Conservation (phyloP, 148 eudicot species). For the Pharnaceum exiguum region DNA sequence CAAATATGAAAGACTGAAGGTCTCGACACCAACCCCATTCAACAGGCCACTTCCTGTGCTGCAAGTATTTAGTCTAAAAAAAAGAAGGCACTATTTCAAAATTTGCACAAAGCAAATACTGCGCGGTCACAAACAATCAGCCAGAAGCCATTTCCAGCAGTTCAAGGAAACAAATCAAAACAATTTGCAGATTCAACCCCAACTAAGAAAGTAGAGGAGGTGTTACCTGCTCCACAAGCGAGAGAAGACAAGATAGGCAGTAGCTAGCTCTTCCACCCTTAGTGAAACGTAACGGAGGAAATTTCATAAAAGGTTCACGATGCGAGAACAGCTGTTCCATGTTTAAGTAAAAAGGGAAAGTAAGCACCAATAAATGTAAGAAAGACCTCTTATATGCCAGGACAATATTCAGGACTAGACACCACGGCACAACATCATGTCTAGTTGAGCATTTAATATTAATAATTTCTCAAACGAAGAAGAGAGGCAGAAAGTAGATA, state of each 20-base stretch:
- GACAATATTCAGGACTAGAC: too few relatives aligned
- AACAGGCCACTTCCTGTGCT: slow-evolving; percentile 81
- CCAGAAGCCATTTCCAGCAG: not conserved
- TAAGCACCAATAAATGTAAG: not conserved
- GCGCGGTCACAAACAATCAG: not conserved
- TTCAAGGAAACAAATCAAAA: not conserved
- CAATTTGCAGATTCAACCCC: not conserved
- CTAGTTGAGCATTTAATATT: too few relatives aligned
- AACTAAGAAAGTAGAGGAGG: not conserved
- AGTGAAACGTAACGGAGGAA: slow-evolving; percentile 44
- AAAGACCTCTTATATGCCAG: not conserved
- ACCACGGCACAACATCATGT: too few relatives aligned
- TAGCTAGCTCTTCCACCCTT: slow-evolving; percentile 67
- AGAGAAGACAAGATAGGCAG: slow-evolving; percentile 83
- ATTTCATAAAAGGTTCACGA: slow-evolving; percentile 57
- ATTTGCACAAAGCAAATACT: too few relatives aligned
- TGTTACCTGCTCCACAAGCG: slow-evolving; percentile 91
- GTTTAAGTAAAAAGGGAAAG: not conserved
- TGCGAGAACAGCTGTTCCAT: slow-evolving; percentile 59
- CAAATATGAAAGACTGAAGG: slow-evolving; percentile 92
- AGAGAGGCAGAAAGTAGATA: too few relatives aligned
- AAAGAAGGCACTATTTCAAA: not conserved
- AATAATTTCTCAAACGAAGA: too few relatives aligned
- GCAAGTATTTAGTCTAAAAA: slow-evolving; percentile 65
- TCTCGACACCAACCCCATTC: slow-evolving; percentile 99